phyloP scores from a whole-genome alignment of 805 yeast species.

The Candida sakaeoensis region DNA sequence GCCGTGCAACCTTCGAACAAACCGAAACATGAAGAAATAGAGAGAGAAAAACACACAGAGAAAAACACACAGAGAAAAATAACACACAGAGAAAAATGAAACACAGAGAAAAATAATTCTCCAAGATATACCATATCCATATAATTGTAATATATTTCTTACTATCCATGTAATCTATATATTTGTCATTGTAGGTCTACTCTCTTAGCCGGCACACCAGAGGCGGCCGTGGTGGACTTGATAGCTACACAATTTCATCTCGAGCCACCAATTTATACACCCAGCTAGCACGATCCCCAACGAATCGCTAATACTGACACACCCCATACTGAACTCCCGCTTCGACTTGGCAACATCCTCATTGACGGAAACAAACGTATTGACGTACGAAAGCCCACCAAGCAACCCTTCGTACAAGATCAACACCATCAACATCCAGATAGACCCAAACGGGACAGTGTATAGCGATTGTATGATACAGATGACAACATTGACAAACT shows the following conservation, averaged over 20 bases:
- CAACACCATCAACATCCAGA: constrained; percentile 59
- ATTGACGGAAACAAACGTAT: constrained; percentile 76
- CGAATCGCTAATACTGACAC: constrained; percentile 55
- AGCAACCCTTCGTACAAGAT: constrained; percentile 84
- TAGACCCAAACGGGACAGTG: constrained; percentile 50
- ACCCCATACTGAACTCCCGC: constrained; percentile 35
- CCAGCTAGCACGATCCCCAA: constrained; percentile 86
- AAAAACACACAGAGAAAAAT: not conserved
- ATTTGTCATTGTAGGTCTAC: too few relatives aligned
- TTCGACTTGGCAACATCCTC: constrained; percentile 45
- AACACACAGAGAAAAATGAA: not conserved
- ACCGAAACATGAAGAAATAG: not conserved
- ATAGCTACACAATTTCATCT: constrained; percentile 63
- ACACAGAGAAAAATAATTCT: too few relatives aligned
- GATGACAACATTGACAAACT: constrained; percentile 56
- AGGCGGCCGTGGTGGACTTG: constrained; percentile 73
- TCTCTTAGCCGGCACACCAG: too few relatives aligned
- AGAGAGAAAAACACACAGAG: too few relatives aligned
- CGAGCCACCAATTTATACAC: constrained; percentile 66
- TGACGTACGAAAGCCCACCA: constrained; percentile 89
- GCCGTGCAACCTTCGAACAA: not conserved
- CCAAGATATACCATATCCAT: too few relatives aligned
- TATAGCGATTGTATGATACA: constrained; percentile 63
- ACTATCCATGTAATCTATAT: too few relatives aligned
- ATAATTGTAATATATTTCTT: not conserved